Evolutionary conservation across 768 basidiomycete genomes (phyloP).

Genomic region (Auriscalpium microsporum): DNA sequence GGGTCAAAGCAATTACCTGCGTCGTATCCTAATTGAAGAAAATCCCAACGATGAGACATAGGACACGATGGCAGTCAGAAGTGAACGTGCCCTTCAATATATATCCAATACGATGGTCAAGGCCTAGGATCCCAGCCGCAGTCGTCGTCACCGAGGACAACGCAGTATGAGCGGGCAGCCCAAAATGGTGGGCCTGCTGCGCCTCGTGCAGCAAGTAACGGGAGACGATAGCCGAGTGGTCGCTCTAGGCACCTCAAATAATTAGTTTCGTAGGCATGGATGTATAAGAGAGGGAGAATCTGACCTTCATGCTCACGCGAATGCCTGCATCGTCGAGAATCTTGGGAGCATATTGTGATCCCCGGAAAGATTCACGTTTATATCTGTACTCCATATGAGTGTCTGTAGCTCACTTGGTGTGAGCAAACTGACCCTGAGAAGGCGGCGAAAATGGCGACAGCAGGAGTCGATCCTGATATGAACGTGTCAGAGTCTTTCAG

Average conservation of each 20-base stretch:
- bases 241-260: slow-evolving; percentile 27
- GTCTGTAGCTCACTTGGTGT: background rate
- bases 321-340: slow-evolving; percentile 43
- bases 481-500: background rate
- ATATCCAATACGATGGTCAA: slow-evolving; percentile 63
- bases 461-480: slow-evolving; percentile 39
- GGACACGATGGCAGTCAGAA: too few relatives aligned
- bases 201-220: slow-evolving; percentile 67
- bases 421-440: slow-evolving; percentile 34
- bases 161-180: slow-evolving; percentile 45
- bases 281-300: background rate
- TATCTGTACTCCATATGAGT: slow-evolving; percentile 25
- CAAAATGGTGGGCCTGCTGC: slow-evolving; percentile 59
- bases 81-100: slow-evolving; percentile 44
- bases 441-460: slow-evolving; percentile 65
- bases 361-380: slow-evolving; percentile 51
- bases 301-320: slow-evolving; percentile 42
- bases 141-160: slow-evolving; percentile 56
- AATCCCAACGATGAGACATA: too few relatives aligned
- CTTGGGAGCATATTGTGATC: slow-evolving; percentile 49
- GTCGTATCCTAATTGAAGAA: background rate
- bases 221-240: slow-evolving; percentile 52
- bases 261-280: background rate
- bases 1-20: background rate
- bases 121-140: slow-evolving; percentile 54